Conservation (phyloP, 2,329 filamentous ascomycete genomes). For the Trichoderma sp. region DNA sequence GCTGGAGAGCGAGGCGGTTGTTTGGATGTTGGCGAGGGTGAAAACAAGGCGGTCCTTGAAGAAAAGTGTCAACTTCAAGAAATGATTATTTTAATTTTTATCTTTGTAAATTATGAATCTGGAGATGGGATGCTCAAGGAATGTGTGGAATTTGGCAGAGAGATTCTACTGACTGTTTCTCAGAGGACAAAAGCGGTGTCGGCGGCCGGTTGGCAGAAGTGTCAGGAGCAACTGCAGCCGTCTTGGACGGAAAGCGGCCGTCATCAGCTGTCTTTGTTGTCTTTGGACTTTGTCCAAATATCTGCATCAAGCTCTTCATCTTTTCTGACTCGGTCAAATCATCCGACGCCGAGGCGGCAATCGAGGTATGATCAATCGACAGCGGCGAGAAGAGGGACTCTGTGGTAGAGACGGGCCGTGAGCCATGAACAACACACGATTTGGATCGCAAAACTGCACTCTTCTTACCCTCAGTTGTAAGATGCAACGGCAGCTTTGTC, state of each 20-base stretch:
- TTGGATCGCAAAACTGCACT: not conserved
- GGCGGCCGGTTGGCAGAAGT: constrained; percentile 21
- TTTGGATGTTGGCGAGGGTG: not conserved
- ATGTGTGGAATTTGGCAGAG: not conserved
- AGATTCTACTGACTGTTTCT: constrained; percentile 28
- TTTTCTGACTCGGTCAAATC: constrained; percentile 17
- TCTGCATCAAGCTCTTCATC: constrained; percentile 17
- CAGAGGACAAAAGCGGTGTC: constrained; percentile 31
- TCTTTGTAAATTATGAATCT: not conserved
- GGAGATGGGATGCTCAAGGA: not conserved
- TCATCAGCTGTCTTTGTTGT: not conserved
- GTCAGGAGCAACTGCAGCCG: constrained; percentile 15
- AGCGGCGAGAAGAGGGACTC: not conserved
- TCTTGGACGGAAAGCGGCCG: not conserved
- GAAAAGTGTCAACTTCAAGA: not conserved
- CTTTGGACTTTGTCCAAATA: constrained; percentile 6
- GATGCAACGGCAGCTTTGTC: not conserved
- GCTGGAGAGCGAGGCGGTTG: not conserved
- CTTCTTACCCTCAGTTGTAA: constrained; percentile 5
- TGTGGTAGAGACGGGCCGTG: not conserved
- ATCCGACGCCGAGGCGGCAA: not conserved
- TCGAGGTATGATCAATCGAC: not conserved
- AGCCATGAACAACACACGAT: not conserved
- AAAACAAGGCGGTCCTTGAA: not conserved
- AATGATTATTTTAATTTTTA: not conserved